Evolutionary conservation across 148 eudicot genomes (phyloP).

Genomic region (Silene latifolia): DNA sequence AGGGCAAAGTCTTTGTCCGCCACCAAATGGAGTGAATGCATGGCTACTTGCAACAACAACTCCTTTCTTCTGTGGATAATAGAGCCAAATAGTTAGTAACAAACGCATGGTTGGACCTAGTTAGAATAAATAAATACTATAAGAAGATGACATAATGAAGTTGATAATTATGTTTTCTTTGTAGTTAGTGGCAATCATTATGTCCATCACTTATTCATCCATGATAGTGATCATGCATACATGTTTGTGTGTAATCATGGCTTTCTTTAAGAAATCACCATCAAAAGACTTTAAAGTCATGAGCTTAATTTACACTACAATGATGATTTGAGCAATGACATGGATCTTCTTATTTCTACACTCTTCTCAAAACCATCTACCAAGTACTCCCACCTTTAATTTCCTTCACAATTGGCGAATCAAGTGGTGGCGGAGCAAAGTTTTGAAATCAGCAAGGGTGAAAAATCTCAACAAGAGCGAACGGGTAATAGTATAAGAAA

Average conservation of each 20-base stretch:
- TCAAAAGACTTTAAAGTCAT: neutral
- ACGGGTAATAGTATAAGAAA: too few species aligned
- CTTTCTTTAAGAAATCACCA: neutral
- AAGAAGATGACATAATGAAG: conserved; percentile 8
- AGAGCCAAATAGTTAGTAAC: conserved; percentile 13
- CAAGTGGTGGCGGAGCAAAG: too few species aligned
- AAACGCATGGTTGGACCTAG: neutral
- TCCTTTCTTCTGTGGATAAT: conserved; percentile 46
- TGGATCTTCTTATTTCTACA: too few species aligned
- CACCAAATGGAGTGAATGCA: conserved; percentile 85
- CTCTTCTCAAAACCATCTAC: too few species aligned
- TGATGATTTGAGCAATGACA: too few species aligned
- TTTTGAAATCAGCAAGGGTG: too few species aligned
- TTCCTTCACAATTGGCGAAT: too few species aligned
- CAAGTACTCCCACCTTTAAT: too few species aligned
- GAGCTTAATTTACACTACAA: too few species aligned
- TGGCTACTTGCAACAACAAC: conserved; percentile 36
- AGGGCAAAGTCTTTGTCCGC: conserved; percentile 93
- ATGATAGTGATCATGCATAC: conserved; percentile 24
- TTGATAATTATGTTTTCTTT: conserved; percentile 10
- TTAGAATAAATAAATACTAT: neutral
- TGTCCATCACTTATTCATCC: conserved; percentile 16
- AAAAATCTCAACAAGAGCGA: too few species aligned
- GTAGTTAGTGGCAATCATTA: conserved; percentile 3
- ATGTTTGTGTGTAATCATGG: conserved; percentile 24